Conservation (phyloP, 2,329 filamentous ascomycete species). For the Metarhizium robertsii region DNA sequence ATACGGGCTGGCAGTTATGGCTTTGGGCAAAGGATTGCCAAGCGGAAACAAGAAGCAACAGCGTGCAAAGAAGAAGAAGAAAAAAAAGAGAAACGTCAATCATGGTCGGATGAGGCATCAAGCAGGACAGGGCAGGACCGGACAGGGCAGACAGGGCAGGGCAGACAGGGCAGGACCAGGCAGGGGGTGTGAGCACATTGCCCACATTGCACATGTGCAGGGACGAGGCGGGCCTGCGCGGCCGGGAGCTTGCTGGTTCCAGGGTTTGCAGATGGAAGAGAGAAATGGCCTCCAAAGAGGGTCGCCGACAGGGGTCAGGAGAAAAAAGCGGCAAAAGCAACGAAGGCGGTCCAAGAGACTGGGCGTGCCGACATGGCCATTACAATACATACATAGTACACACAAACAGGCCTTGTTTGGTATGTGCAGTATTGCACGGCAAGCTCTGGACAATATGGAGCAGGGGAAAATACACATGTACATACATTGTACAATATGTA, state of each 20-base stretch:
- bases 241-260: slow-evolving; percentile 18
- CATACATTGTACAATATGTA: no score
- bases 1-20: background rate
- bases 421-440: no score
- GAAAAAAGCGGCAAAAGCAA: slow-evolving; percentile 3
- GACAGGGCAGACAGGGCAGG: background rate
- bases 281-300: slow-evolving; percentile 5
- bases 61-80: background rate
- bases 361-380: slow-evolving; percentile 10
- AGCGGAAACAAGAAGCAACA: slow-evolving; percentile 4
- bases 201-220: slow-evolving; percentile 6
- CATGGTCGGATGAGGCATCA: slow-evolving; percentile 9
- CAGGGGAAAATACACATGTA: no score
- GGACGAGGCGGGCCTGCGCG: slow-evolving; percentile 17
- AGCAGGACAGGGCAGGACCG: slow-evolving; percentile 6
- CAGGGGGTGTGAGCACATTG: background rate
- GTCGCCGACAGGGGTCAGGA: slow-evolving; percentile 7
- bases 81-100: slow-evolving; percentile 6
- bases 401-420: no score
- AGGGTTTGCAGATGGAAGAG: slow-evolving; percentile 2
- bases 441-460: no score
- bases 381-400: no score
- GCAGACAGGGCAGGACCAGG: background rate
- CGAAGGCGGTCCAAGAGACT: slow-evolving; percentile 3
- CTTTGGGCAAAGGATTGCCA: slow-evolving; percentile 1